phyloP scores from a whole-genome alignment of 352 stramenopile genomes.

The Pythium aphanidermatum region DNA sequence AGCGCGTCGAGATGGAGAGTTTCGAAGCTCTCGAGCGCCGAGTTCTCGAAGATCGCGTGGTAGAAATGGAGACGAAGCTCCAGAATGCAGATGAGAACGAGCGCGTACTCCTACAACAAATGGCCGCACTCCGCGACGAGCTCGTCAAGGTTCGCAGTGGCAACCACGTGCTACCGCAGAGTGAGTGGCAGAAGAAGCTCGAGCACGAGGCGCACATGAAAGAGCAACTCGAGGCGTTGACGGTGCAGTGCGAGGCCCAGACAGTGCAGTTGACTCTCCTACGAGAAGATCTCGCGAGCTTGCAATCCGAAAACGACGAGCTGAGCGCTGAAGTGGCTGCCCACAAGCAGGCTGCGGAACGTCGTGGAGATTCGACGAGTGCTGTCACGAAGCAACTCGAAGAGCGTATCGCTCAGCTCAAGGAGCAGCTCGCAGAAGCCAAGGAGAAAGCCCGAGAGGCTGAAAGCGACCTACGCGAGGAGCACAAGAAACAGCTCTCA shows the following conservation, averaged over 20 bases:
- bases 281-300: slow-evolving; percentile 11
- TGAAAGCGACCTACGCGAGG: not conserved
- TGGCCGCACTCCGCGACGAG: slow-evolving; percentile 23
- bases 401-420: slow-evolving; percentile 28
- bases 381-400: slow-evolving; percentile 15
- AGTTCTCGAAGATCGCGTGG: slow-evolving; percentile 41
- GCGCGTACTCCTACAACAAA: slow-evolving; percentile 5
- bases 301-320: slow-evolving; percentile 24
- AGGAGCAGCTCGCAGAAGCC: slow-evolving; percentile 25
- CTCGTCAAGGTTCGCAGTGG: slow-evolving; percentile 22
- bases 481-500: not conserved
- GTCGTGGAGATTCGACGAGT: slow-evolving; percentile 12
- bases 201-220: slow-evolving; percentile 19
- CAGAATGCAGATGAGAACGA: slow-evolving; percentile 39
- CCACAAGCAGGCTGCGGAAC: slow-evolving; percentile 17
- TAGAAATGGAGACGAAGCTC: slow-evolving; percentile 44
- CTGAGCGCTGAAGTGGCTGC: slow-evolving; percentile 18
- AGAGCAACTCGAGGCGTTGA: slow-evolving; percentile 23
- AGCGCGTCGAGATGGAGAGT: slow-evolving; percentile 22
- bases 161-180: slow-evolving; percentile 19
- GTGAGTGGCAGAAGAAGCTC: slow-evolving; percentile 25
- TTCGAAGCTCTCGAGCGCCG: slow-evolving; percentile 48
- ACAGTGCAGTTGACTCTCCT: slow-evolving; percentile 15
- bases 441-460: slow-evolving; percentile 4
- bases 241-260: slow-evolving; percentile 16